Evolutionary conservation across 257 asterid species (phyloP).

Genomic region (Nicotiana attenuata): DNA sequence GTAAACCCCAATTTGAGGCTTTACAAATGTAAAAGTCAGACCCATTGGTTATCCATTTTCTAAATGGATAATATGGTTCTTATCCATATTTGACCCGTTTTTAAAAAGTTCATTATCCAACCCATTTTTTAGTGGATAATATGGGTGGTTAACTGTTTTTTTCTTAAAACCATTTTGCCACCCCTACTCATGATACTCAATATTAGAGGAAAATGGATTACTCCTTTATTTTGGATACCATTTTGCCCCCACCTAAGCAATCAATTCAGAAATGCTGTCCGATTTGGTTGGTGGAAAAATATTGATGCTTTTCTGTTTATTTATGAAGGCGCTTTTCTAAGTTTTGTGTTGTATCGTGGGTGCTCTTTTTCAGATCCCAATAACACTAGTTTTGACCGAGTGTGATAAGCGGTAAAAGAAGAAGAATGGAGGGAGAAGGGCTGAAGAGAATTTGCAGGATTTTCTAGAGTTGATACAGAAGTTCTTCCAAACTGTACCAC

Average conservation of each 20-base stretch:
- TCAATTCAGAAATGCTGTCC: not conserved
- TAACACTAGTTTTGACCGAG: conserved; percentile 88
- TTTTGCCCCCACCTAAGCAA: not conserved
- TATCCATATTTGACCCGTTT: too few relatives aligned
- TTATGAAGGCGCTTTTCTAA: not conserved
- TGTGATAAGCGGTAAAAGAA: conserved; percentile 94
- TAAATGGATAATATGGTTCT: too few relatives aligned
- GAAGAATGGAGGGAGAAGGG: conserved; percentile 84
- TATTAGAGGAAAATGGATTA: not conserved
- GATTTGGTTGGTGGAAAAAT: not conserved
- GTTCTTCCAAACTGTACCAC: conserved; percentile 74
- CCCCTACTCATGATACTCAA: too few relatives aligned
- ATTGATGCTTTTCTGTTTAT: not conserved
- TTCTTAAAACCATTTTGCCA: too few relatives aligned
- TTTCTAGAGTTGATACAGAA: conserved; percentile 60
- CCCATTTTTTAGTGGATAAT: too few relatives aligned
- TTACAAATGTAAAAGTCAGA: too few relatives aligned
- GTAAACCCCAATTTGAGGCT: too few relatives aligned
- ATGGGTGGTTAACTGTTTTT: too few relatives aligned
- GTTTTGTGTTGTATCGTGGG: not conserved
- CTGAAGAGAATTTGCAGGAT: conserved; percentile 74
- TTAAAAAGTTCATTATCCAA: too few relatives aligned
- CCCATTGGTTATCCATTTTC: too few relatives aligned
- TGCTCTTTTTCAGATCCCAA: conserved; percentile 60
- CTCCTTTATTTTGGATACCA: not conserved